Evolutionary conservation across 441 rosid species (phyloP).

Genomic region (Gossypium schwendimanii): DNA sequence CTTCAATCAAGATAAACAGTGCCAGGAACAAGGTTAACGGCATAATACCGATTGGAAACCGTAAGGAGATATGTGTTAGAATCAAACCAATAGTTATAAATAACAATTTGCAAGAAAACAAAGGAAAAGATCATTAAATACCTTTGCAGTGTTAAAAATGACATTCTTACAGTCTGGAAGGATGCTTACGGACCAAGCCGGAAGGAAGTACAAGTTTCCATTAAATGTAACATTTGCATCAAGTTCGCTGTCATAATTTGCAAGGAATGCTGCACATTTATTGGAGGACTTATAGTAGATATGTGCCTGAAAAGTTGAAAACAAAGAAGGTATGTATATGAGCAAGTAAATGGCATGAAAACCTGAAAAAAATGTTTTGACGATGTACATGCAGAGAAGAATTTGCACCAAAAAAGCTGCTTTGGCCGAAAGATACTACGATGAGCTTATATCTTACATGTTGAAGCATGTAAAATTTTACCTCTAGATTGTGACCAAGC

Average conservation of each 20-base stretch:
- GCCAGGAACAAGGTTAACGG: not conserved
- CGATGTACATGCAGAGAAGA: too few relatives aligned
- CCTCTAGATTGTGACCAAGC: constrained; percentile 53
- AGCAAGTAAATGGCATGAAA: too few relatives aligned
- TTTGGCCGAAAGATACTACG: too few relatives aligned
- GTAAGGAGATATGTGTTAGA: not conserved
- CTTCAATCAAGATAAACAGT: constrained; percentile 26
- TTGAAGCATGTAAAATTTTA: constrained; percentile 10
- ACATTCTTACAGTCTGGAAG: constrained; percentile 61
- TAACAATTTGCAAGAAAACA: not conserved
- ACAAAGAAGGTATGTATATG: too few relatives aligned
- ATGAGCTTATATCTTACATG: not conserved
- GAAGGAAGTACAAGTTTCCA: constrained; percentile 46
- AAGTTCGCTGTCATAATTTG: constrained; percentile 37
- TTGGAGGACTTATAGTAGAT: constrained; percentile 46
- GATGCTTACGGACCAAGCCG: constrained; percentile 78
- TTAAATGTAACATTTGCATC: constrained; percentile 50
- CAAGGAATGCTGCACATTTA: constrained; percentile 59
- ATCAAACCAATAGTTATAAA: not conserved
- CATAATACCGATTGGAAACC: not conserved
- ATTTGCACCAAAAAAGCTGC: too few relatives aligned
- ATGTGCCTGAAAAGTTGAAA: constrained; percentile 38
- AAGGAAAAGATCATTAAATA: constrained; percentile 5
- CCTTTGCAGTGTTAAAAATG: constrained; percentile 62
- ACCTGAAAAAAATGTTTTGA: too few relatives aligned